Evolutionary conservation across 2,329 filamentous ascomycete genomes (phyloP).

Genomic region (Ilyonectria sp.): DNA sequence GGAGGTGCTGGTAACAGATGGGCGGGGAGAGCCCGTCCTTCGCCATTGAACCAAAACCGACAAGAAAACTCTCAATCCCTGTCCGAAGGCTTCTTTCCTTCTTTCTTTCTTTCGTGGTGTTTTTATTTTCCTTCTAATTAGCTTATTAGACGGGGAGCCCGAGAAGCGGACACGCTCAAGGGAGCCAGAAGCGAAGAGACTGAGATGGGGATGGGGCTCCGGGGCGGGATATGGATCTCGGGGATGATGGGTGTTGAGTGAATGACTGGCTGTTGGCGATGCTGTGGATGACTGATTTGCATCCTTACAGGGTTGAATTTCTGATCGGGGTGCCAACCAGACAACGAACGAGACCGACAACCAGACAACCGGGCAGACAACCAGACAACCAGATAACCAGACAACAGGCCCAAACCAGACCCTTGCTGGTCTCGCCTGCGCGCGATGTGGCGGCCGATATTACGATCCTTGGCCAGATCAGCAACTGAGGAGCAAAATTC

Average conservation of each 20-base stretch:
- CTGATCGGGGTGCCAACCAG: background rate
- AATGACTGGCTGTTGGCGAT: conserved; percentile 2
- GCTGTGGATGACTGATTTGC: conserved; percentile 1
- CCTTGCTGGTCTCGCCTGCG: background rate
- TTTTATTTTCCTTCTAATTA: background rate
- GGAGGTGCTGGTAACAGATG: conserved; percentile 2
- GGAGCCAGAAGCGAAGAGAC: background rate
- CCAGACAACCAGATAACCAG: background rate
- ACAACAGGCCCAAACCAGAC: background rate
- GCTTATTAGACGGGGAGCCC: background rate
- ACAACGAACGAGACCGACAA: background rate
- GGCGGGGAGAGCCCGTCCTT: conserved; percentile 6
- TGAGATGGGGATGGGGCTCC: background rate
- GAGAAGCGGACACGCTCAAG: background rate
- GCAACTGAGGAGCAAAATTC: background rate
- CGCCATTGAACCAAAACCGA: background rate
- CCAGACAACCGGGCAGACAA: background rate
- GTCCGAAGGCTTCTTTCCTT: background rate
- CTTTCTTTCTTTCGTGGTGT: background rate
- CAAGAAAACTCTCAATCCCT: background rate
- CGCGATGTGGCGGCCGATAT: conserved; percentile 10
- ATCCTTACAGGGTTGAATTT: background rate
- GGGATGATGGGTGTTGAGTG: conserved; percentile 1
- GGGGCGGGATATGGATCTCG: conserved; percentile 10
- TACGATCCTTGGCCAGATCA: conserved; percentile 1